Percentiles rank a stretch among this genome's conserved stretches.
phyloP scores from a whole-genome alignment of 345 rosid species.

The Gossypium ekmanianum region DNA sequence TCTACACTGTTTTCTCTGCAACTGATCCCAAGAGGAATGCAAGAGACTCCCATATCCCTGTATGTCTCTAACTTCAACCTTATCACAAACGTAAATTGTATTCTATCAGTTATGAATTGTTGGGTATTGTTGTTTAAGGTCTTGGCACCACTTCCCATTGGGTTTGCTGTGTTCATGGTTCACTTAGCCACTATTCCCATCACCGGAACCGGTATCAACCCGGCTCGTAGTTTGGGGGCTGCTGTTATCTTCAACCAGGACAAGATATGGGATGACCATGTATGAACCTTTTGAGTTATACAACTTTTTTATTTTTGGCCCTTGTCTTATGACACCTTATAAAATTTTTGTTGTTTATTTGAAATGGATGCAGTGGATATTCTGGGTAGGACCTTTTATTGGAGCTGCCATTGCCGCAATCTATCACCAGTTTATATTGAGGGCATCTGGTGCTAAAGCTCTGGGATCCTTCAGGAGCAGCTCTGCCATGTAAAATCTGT shows the following conservation, averaged over 20 bases:
- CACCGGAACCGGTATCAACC: constrained; percentile 73
- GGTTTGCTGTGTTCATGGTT: constrained; percentile 67
- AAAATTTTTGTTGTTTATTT: neutral
- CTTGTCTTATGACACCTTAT: neutral
- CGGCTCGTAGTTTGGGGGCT: constrained; percentile 65
- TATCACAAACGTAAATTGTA: too few species aligned
- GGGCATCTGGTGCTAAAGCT: constrained; percentile 52
- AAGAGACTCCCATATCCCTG: constrained; percentile 64
- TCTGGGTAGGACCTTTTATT: constrained; percentile 71
- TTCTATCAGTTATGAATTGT: neutral
- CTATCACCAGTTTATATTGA: constrained; percentile 52
- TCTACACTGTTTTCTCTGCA: constrained; percentile 63
- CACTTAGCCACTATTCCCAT: constrained; percentile 69
- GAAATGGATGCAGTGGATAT: constrained; percentile 50
- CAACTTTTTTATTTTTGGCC: neutral
- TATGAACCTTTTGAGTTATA: constrained; percentile 13
- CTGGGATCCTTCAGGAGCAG: constrained; percentile 59
- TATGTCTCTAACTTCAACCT: constrained; percentile 22
- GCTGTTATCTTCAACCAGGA: constrained; percentile 46
- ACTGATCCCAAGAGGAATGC: constrained; percentile 65
- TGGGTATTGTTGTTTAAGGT: constrained; percentile 28
- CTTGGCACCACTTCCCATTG: constrained; percentile 64
- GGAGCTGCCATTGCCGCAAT: constrained; percentile 65
- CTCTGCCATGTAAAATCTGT: constrained; percentile 20
- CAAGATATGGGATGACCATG: constrained; percentile 63